phyloP scores from a whole-genome alignment of 805 yeast genomes.

The Lachancea dasiensis region DNA sequence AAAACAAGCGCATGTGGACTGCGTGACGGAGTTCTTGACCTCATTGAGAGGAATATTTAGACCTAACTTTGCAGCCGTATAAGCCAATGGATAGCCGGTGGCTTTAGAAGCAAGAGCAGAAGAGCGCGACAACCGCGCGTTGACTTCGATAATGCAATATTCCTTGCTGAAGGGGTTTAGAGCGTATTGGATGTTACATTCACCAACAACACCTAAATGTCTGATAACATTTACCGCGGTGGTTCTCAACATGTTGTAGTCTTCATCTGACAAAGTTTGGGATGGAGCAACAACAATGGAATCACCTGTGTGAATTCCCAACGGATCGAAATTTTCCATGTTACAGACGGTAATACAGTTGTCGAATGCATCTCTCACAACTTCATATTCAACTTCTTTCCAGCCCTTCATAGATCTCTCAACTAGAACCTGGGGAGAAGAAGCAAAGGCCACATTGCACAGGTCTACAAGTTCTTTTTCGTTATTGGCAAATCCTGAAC shows the following conservation, averaged over 20 bases:
- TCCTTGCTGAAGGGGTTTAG: conserved; percentile 89
- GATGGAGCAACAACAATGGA: conserved; percentile 99
- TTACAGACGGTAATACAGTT: conserved; percentile 98
- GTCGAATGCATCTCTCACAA: conserved; percentile 94
- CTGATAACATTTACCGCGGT: conserved; percentile 96
- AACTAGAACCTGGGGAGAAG: conserved; percentile 92
- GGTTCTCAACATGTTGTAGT: conserved; percentile 94
- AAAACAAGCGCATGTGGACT: conserved; percentile 90
- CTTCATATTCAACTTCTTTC: conserved; percentile 98
- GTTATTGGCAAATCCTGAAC: conserved; percentile 94
- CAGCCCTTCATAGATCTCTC: conserved; percentile 98
- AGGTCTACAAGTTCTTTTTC: conserved; percentile 74
- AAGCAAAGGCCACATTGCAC: conserved; percentile 88
- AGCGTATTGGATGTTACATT: conserved; percentile 97
- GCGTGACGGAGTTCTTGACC: conserved; percentile 87
- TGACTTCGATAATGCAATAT: conserved; percentile 95
- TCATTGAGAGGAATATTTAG: conserved; percentile 87
- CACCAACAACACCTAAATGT: conserved; percentile 98
- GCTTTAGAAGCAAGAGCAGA: conserved; percentile 99
- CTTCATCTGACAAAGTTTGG: conserved; percentile 94
- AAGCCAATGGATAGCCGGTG: conserved; percentile 96
- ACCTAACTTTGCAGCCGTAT: conserved; percentile 96
- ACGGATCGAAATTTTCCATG: conserved; percentile 98
- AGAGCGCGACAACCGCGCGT: conserved; percentile 95
- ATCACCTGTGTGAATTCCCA: conserved; percentile 98